Evolutionary conservation across 2,329 filamentous ascomycete genomes (phyloP), one percentile per base, ranked within the genome.

Genomic region (Neonectria coccinea): DNA sequence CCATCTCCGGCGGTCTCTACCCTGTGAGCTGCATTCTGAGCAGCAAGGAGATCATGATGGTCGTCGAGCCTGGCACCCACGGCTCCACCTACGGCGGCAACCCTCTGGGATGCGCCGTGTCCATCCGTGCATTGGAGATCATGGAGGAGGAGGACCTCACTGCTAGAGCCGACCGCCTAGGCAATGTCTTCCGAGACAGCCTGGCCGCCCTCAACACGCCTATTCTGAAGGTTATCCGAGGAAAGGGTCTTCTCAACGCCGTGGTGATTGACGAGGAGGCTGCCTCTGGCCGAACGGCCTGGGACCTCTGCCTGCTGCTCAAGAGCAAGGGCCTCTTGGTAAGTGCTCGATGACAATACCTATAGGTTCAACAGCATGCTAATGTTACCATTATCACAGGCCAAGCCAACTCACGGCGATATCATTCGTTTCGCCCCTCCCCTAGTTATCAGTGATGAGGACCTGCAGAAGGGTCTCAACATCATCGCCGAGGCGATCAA

Each of bases 41-140:
- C 67, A 90, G 90, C 74, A 94, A 91, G 81, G 94, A 97, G 62
- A 86, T 98, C 68, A 97, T 99, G 94, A 87, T 97, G 70, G 96
- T 95, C 10, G 86, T 99, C 68, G 96, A 99, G 85, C 93, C 96
- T 27, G 96, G 96, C 65, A 98, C 96, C 27, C 96, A 99, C 81
- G 96, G 96, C 53, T 97, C 93, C 45, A 99, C 96, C n/a, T 99
- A 98, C 76, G 96, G 96, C 66, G 96, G 96, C 55, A 99, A 99
- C 82, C 96, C 96, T 18, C 86, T 99, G 12, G 96, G 94, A 25
- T 98, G 94, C 73, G 96, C 96, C 42, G 93, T 99, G 31, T 97
- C 95, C 25, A 97, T 99, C 77, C 92, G 94, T 67, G 96, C 96
- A 20, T 86, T 99, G 48, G 94, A 99, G 84, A 88, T 99, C 59